phyloP scores from a whole-genome alignment of 352 stramenopile species.

The Thraustochytrium sp. region DNA sequence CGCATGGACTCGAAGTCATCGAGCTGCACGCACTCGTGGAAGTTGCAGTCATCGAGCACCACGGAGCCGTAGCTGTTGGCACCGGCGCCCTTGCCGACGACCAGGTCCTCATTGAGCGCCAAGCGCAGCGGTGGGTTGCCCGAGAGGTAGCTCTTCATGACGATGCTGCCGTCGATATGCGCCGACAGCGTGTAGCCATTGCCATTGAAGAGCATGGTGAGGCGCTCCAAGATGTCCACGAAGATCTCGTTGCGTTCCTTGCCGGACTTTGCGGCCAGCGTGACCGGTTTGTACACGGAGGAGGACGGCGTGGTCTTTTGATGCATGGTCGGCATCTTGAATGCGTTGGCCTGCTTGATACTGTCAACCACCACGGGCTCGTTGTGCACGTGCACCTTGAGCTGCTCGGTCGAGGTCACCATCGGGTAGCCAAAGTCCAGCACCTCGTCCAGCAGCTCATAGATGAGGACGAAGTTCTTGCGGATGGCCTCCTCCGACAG shows the following conservation, averaged over 20 bases:
- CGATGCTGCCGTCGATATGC: conserved; percentile 92
- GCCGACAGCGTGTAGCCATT: conserved; percentile 94
- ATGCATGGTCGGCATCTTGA: conserved; percentile 38
- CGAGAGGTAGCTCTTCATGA: conserved; percentile 98
- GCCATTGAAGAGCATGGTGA: conserved; percentile 93
- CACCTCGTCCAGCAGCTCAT: conserved; percentile 95
- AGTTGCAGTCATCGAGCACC: conserved; percentile 95
- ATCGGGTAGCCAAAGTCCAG: conserved; percentile 96
- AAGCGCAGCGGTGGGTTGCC: conserved; percentile 92
- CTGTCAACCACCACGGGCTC: conserved; percentile 74
- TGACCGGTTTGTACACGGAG: conserved; percentile 55
- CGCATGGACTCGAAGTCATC: conserved; percentile 84
- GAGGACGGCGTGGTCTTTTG: conserved; percentile 81
- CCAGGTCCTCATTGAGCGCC: conserved; percentile 92
- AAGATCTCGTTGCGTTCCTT: conserved; percentile 97
- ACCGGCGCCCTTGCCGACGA: conserved; percentile 74
- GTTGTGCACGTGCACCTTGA: conserved; percentile 97
- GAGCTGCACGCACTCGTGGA: conserved; percentile 96
- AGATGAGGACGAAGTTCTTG: conserved; percentile 99
- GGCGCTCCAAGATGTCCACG: conserved; percentile 95
- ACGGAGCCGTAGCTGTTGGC: conserved; percentile 73
- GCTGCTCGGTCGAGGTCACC: conserved; percentile 90
- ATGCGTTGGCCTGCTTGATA: conserved; percentile 57
- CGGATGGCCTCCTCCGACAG: conserved; percentile 95
- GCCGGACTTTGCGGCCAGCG: conserved; percentile 49